Conservation (phyloP, 2,329 filamentous ascomycete species). For the Beauveria pseudobassiana region DNA sequence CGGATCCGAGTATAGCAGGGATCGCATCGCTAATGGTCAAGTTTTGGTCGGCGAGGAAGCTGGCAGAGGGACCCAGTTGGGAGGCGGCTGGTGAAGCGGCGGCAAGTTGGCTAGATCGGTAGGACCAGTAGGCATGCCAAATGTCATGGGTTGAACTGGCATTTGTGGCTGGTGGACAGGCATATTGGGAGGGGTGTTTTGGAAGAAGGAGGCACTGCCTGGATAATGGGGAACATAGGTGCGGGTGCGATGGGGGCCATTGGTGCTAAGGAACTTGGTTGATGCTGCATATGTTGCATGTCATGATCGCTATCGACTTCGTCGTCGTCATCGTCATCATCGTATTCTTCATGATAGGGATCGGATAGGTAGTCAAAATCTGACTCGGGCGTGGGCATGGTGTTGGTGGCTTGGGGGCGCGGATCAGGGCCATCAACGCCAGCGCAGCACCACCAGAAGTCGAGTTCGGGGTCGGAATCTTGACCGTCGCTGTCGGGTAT, state of each 20-base stretch:
- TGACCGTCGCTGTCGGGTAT: background rate
- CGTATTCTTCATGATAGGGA: slow-evolving; percentile 1
- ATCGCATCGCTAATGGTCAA: slow-evolving; percentile 24
- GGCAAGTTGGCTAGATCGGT: slow-evolving; percentile 12
- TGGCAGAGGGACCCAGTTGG: slow-evolving; percentile 25
- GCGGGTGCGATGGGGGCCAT: background rate
- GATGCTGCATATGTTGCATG: background rate
- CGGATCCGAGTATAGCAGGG: slow-evolving; percentile 34
- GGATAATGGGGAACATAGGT: background rate
- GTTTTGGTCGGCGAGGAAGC: slow-evolving; percentile 5
- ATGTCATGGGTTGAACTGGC: background rate
- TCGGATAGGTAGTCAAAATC: background rate
- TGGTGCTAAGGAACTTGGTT: background rate
- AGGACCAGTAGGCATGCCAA: background rate
- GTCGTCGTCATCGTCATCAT: background rate
- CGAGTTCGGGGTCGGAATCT: slow-evolving; percentile 12
- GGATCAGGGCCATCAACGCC: background rate
- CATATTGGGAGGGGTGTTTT: background rate
- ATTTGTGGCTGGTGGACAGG: background rate
- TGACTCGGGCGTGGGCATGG: background rate
- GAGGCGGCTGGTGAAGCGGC: slow-evolving; percentile 10
- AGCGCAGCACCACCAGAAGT: slow-evolving; percentile 3
- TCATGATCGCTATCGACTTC: slow-evolving; percentile 8
- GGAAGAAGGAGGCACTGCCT: background rate
- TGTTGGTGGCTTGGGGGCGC: background rate